Evolutionary conservation across 2,329 filamentous ascomycete genomes (phyloP).

Genomic region (Calonectria fujianensis): DNA sequence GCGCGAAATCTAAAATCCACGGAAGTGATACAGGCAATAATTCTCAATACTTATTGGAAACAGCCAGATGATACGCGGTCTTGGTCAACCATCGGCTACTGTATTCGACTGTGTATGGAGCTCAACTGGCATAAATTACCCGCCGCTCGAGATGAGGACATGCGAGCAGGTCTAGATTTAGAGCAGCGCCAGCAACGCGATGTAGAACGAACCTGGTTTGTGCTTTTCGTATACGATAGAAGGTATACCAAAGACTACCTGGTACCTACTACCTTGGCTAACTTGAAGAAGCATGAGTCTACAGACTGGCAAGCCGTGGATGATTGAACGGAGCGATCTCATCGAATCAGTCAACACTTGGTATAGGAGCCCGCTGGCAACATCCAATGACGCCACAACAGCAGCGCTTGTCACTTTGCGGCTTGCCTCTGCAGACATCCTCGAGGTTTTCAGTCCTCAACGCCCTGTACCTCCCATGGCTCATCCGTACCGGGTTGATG

Average conservation of each 20-base stretch:
- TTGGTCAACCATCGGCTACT: slow-evolving; percentile 63
- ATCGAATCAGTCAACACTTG: slow-evolving; percentile 60
- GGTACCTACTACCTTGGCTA: background rate
- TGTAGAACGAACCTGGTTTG: slow-evolving; percentile 61
- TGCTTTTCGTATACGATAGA: slow-evolving; percentile 63
- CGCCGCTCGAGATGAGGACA: slow-evolving; percentile 18
- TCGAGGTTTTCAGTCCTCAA: slow-evolving; percentile 41
- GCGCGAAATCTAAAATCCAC: slow-evolving; percentile 59
- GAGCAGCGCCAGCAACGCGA: slow-evolving; percentile 57
- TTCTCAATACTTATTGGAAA: slow-evolving; percentile 64
- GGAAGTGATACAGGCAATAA: slow-evolving; percentile 62
- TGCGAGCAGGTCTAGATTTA: slow-evolving; percentile 26
- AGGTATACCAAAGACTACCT: slow-evolving; percentile 52
- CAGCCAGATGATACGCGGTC: slow-evolving; percentile 63
- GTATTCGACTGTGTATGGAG: slow-evolving; percentile 63
- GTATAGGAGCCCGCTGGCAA: slow-evolving; percentile 56
- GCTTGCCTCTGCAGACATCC: slow-evolving; percentile 59
- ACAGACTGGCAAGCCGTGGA: slow-evolving; percentile 64
- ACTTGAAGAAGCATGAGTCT: slow-evolving; percentile 59
- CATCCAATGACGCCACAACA: slow-evolving; percentile 59
- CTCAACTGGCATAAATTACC: slow-evolving; percentile 60
- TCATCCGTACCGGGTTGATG: slow-evolving; percentile 48
- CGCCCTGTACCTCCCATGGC: background rate
- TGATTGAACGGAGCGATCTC: slow-evolving; percentile 62
- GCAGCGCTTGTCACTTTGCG: slow-evolving; percentile 61